Percentiles rank a stretch among this genome's conserved stretches.
Evolutionary conservation across 768 basidiomycete genomes (phyloP).

Genomic region (Imleria badia): DNA sequence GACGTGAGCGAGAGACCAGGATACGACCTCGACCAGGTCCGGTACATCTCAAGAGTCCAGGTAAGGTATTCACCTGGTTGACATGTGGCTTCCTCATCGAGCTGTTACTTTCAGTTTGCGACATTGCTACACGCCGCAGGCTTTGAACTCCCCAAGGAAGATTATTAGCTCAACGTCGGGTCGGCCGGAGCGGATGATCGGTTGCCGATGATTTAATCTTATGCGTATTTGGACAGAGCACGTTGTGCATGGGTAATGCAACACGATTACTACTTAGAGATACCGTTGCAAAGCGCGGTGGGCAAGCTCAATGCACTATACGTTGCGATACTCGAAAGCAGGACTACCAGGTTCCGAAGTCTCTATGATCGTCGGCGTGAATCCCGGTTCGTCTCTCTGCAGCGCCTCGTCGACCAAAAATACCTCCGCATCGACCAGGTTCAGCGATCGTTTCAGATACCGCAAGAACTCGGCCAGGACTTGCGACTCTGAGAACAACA

Average conservation of each 20-base stretch:
- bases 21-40: constrained; percentile 82
- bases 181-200: not conserved
- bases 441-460: constrained; percentile 78
- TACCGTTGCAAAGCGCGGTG: not conserved
- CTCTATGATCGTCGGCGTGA: constrained; percentile 70
- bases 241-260: too few relatives aligned
- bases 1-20: constrained; percentile 78
- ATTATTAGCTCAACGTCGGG: not conserved
- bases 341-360: constrained; percentile 86
- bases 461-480: constrained; percentile 70
- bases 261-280: not conserved
- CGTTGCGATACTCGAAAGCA: constrained; percentile 86
- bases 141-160: constrained; percentile 38
- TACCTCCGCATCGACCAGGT: constrained; percentile 68
- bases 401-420: constrained; percentile 67
- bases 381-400: constrained; percentile 54
- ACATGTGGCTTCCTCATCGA: not conserved
- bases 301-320: constrained; percentile 33
- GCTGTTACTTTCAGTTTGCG: constrained; percentile 50
- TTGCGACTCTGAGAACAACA: constrained; percentile 81
- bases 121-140: constrained; percentile 70
- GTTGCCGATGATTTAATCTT: not conserved
- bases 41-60: constrained; percentile 85
- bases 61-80: constrained; percentile 36
- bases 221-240: too few relatives aligned